Conservation (phyloP, 2,329 filamentous ascomycete genomes). For the Fusarium secorum region DNA sequence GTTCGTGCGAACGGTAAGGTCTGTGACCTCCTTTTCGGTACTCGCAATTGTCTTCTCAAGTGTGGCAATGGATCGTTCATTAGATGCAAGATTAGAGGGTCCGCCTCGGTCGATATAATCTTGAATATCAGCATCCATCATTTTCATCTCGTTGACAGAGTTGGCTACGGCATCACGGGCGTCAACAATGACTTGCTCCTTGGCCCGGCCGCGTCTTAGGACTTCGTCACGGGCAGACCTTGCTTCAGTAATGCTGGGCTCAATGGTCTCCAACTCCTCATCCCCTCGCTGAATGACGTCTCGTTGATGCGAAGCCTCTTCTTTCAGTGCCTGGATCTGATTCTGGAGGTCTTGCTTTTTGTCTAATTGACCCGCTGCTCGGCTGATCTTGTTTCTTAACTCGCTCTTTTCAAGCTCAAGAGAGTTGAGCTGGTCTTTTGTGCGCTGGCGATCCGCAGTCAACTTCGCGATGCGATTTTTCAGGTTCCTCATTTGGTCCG, state of each 20-base stretch:
- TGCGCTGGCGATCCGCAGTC: constrained; percentile 73
- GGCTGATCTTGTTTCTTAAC: constrained; percentile 74
- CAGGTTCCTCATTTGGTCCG: constrained; percentile 70
- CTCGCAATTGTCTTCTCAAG: constrained; percentile 72
- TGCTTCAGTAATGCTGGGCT: constrained; percentile 78
- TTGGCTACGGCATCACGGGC: constrained; percentile 76
- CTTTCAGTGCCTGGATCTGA: constrained; percentile 78
- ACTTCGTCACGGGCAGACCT: constrained; percentile 80
- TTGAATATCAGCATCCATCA: constrained; percentile 79
- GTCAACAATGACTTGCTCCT: constrained; percentile 75
- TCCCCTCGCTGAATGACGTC: constrained; percentile 75
- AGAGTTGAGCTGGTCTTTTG: constrained; percentile 70
- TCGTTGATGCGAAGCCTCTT: constrained; percentile 72
- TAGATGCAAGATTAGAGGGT: constrained; percentile 72
- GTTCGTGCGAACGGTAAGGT: constrained; percentile 75
- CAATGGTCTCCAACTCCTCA: constrained; percentile 74
- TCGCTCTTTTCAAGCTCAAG: constrained; percentile 83
- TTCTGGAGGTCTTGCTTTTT: constrained; percentile 76
- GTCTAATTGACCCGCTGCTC: constrained; percentile 77
- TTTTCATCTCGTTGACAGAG: constrained; percentile 78
- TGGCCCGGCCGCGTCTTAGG: constrained; percentile 72
- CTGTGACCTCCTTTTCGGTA: constrained; percentile 72
- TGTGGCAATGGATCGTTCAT: constrained; percentile 71
- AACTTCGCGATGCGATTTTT: constrained; percentile 73
- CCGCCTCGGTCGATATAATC: constrained; percentile 81